These are phyloP conservation scores for Nematodospora anomalae DNA, from an alignment of 1,139 yeast species.

Conservation along the genomic window DNA sequence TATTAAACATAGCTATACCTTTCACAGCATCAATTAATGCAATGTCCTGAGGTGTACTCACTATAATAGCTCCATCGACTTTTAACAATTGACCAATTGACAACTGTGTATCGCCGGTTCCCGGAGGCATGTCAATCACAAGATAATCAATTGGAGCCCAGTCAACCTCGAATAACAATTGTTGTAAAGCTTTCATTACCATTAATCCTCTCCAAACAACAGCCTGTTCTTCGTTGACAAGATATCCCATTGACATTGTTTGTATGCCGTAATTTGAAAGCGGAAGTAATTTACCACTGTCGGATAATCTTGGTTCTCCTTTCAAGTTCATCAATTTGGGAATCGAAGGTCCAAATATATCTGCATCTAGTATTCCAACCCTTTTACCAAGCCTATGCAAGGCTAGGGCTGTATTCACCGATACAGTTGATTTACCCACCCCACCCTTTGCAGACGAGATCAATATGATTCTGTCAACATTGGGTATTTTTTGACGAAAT, in stretches of 20 bases:
- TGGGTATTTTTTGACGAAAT: constrained; percentile 54
- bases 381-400: constrained; percentile 53
- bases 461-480: constrained; percentile 60
- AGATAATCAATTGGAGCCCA: constrained; percentile 75
- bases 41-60: constrained; percentile 85
- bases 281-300: constrained; percentile 61
- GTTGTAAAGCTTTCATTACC: constrained; percentile 87
- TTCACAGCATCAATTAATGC: constrained; percentile 80
- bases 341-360: constrained; percentile 80
- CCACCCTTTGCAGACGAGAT: constrained; percentile 86
- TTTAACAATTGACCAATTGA: constrained; percentile 77
- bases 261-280: constrained; percentile 74
- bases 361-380: constrained; percentile 77
- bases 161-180: constrained; percentile 73
- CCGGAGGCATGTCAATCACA: constrained; percentile 87
- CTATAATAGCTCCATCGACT: constrained; percentile 78
- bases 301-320: constrained; percentile 66
- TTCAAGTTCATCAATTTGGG: constrained; percentile 66
- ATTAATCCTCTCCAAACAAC: constrained; percentile 86
- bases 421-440: constrained; percentile 60
- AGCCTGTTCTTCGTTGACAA: constrained; percentile 67
- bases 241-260: constrained; percentile 89
- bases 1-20: constrained; percentile 76
- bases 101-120: constrained; percentile 86
- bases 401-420: constrained; percentile 68